Conservation (phyloP, 75 land plant species). For the Pinus taeda region DNA sequence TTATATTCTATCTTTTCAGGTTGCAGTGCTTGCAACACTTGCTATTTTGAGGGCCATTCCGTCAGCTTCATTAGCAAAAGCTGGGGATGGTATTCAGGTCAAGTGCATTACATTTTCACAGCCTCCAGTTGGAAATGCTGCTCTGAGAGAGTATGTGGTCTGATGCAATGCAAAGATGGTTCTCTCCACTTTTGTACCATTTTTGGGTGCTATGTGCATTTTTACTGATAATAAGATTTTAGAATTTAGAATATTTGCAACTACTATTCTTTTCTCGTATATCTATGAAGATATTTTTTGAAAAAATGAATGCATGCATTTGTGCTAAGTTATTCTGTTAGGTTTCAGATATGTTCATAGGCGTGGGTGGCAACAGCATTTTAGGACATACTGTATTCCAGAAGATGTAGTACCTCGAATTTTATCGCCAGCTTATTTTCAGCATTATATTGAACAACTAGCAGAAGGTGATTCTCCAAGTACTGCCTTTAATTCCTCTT, state of each 20-base stretch:
- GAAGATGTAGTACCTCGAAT: slow-evolving; percentile 96
- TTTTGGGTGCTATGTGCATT: background rate
- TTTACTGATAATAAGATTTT: background rate
- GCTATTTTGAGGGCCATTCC: slow-evolving; percentile 81
- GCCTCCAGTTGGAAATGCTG: slow-evolving; percentile 99
- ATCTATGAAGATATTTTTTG: too few relatives aligned
- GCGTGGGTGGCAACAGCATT: slow-evolving; percentile 85
- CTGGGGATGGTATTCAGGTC: slow-evolving; percentile 48
- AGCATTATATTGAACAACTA: slow-evolving; percentile 68
- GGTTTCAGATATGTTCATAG: slow-evolving; percentile 75
- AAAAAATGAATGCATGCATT: background rate
- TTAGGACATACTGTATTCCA: slow-evolving; percentile 93
- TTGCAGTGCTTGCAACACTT: slow-evolving; percentile 85
- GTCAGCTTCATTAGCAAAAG: slow-evolving; percentile 33
- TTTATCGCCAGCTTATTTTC: slow-evolving; percentile 95
- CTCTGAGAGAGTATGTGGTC: slow-evolving; percentile 80
- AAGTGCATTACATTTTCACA: slow-evolving; percentile 98
- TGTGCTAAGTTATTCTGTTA: background rate
- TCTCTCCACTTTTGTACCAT: background rate
- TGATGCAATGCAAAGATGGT: background rate
- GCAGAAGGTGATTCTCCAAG: background rate
- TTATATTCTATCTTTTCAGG: slow-evolving; percentile 38
- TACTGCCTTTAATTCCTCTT: slow-evolving; percentile 1
- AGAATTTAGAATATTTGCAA: background rate
- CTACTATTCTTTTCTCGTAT: background rate